These are phyloP conservation scores for Stropharia rugosoannulata DNA, from an alignment of 768 basidiomycete genomes.

Conservation along the genomic window DNA sequence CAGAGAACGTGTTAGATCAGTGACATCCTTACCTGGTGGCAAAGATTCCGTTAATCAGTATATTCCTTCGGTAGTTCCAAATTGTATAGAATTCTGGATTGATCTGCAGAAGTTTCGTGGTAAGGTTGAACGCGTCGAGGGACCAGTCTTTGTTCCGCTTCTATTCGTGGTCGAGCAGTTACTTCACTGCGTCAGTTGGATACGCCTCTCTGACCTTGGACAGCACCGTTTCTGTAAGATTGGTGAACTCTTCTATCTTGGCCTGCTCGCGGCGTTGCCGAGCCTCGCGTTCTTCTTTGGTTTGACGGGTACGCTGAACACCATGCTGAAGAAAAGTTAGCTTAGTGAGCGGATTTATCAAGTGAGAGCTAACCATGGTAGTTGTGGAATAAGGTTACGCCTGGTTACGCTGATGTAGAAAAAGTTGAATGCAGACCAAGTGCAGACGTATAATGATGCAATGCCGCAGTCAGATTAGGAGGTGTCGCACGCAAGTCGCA, in stretches of 20 bases:
- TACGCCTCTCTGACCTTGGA: conserved; percentile 43
- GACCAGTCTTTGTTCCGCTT: conserved; percentile 70
- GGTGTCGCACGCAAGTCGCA: too few relatives aligned
- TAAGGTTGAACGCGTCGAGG: conserved; percentile 72
- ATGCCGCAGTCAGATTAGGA: not conserved
- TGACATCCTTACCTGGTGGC: conserved; percentile 48
- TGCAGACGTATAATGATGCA: not conserved
- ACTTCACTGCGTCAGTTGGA: conserved; percentile 6
- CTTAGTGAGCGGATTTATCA: not conserved
- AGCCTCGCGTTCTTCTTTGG: conserved; percentile 60
- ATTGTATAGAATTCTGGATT: conserved; percentile 97
- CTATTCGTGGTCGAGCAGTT: conserved; percentile 37
- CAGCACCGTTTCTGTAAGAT: conserved; percentile 62
- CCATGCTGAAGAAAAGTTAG: conserved; percentile 52
- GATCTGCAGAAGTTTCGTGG: conserved; percentile 70
- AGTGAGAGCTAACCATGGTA: not conserved
- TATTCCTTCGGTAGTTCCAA: conserved; percentile 92
- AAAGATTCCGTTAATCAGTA: conserved; percentile 73
- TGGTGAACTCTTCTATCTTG: conserved; percentile 76
- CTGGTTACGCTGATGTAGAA: not conserved
- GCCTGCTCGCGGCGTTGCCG: conserved; percentile 68
- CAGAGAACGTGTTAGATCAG: conserved; percentile 2
- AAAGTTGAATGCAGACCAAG: not conserved
- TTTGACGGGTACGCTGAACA: conserved; percentile 61
- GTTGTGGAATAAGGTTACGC: not conserved